Conservation (phyloP, 495 filamentous ascomycete genomes). For the Gamarada debralockiae region DNA sequence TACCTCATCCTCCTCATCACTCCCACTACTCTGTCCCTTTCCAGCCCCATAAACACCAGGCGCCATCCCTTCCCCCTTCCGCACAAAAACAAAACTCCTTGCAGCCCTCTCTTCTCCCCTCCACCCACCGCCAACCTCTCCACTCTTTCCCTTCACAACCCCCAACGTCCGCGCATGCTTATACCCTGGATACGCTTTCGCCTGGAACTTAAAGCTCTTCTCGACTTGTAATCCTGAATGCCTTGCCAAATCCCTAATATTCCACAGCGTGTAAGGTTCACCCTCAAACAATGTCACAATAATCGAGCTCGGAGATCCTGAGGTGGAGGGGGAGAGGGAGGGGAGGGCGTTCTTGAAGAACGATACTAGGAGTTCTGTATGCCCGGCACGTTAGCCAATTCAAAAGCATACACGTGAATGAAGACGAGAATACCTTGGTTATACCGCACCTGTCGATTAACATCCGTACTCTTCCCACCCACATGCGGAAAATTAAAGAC, state of each 20-base stretch:
- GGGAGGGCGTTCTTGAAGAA: slow-evolving; percentile 66
- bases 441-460: slow-evolving; percentile 86
- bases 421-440: slow-evolving; percentile 58
- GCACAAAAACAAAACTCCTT: slow-evolving; percentile 76
- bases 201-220: slow-evolving; percentile 74
- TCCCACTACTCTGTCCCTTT: slow-evolving; percentile 42
- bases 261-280: slow-evolving; percentile 93
- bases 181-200: slow-evolving; percentile 76
- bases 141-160: slow-evolving; percentile 57
- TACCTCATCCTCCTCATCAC: slow-evolving; percentile 22
- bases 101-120: slow-evolving; percentile 73
- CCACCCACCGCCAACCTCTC: slow-evolving; percentile 53
- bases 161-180: slow-evolving; percentile 85
- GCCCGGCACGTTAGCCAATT: background rate
- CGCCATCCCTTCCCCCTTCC: slow-evolving; percentile 43
- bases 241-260: slow-evolving; percentile 78
- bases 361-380: slow-evolving; percentile 65
- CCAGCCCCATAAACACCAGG: slow-evolving; percentile 16
- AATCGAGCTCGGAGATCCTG: slow-evolving; percentile 52
- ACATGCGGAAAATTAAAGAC: slow-evolving; percentile 98
- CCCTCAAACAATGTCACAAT: slow-evolving; percentile 88
- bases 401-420: background rate
- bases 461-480: slow-evolving; percentile 85
- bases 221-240: slow-evolving; percentile 73
- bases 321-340: slow-evolving; percentile 28